phyloP scores from a whole-genome alignment of 495 filamentous ascomycete species.

The Penicillium roqueforti region DNA sequence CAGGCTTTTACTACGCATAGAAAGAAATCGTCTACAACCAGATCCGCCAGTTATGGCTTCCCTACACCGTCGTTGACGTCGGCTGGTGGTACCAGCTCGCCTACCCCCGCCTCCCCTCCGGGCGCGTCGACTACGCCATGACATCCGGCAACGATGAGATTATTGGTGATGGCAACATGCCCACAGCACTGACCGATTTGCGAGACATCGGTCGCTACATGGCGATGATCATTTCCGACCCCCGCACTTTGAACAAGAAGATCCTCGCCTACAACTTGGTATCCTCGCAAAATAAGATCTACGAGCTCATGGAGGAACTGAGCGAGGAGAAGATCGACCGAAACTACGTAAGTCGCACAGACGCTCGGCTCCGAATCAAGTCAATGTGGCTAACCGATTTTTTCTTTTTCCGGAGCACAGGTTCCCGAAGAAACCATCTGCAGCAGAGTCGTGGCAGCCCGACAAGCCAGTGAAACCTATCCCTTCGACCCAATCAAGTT shows the following conservation, averaged over 20 bases:
- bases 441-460: slow-evolving; percentile 36
- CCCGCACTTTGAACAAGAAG: slow-evolving; percentile 54
- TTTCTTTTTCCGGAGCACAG: slow-evolving; percentile 21
- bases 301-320: slow-evolving; percentile 46
- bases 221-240: slow-evolving; percentile 51
- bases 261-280: slow-evolving; percentile 52
- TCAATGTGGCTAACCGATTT: slow-evolving; percentile 10
- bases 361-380: not conserved
- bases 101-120: slow-evolving; percentile 49
- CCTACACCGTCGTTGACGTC: slow-evolving; percentile 60
- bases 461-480: slow-evolving; percentile 47
- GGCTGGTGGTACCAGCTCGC: slow-evolving; percentile 58
- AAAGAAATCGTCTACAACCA: slow-evolving; percentile 55
- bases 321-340: slow-evolving; percentile 51
- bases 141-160: slow-evolving; percentile 42
- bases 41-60: slow-evolving; percentile 48
- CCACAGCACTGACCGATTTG: slow-evolving; percentile 48
- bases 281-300: slow-evolving; percentile 48
- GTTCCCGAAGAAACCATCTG: slow-evolving; percentile 44
- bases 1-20: slow-evolving; percentile 19
- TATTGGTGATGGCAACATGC: slow-evolving; percentile 48
- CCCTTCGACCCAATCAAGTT: slow-evolving; percentile 46
- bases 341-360: slow-evolving; percentile 45
- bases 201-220: slow-evolving; percentile 55
- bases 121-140: slow-evolving; percentile 51